These are phyloP conservation scores for Euphorbia lathyris DNA, from an alignment of 345 rosid genomes.

Conservation along the genomic window DNA sequence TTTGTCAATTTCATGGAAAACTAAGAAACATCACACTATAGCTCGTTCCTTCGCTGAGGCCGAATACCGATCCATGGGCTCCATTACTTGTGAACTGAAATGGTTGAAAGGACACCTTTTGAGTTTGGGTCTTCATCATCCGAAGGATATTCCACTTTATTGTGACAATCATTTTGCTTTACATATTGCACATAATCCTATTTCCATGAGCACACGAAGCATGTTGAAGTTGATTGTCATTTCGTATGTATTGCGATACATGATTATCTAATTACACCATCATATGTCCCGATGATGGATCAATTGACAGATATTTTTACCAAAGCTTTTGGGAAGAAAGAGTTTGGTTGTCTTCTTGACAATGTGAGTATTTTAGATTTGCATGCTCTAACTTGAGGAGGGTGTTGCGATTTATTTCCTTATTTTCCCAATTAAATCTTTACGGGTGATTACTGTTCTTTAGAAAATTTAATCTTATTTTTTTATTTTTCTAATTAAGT, in stretches of 20 bases:
- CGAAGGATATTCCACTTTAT: not conserved
- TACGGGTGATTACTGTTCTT: no score
- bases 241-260: not conserved
- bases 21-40: not conserved
- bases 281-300: not conserved
- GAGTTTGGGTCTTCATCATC: not conserved
- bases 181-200: not conserved
- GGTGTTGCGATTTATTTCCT: no score
- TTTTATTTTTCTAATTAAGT: no score
- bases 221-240: no score
- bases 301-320: not conserved
- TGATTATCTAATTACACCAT: not conserved
- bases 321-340: not conserved
- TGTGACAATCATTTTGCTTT: not conserved
- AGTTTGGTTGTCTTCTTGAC: not conserved
- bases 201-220: not conserved
- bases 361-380: not conserved
- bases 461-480: no score
- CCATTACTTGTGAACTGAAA: not conserved
- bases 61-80: not conserved
- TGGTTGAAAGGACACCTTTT: not conserved
- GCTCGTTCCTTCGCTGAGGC: not conserved
- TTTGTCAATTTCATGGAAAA: not conserved
- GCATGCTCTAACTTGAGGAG: conserved; percentile 1
- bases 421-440: no score